phyloP scores from a whole-genome alignment of 345 rosid species.

The Populus tremula region DNA sequence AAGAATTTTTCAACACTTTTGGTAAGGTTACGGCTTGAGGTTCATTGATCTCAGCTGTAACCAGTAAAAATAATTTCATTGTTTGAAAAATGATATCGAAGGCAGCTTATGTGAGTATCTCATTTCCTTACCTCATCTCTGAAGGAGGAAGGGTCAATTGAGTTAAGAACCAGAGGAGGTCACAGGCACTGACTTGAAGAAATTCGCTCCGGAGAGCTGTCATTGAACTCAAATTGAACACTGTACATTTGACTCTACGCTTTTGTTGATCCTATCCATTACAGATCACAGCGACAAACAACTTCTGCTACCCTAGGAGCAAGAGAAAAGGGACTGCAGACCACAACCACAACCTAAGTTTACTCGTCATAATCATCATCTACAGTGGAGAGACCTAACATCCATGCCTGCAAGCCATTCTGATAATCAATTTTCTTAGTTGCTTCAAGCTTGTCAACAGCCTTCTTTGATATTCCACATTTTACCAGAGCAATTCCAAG shows the following conservation, averaged over 20 bases:
- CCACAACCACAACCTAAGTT: neutral
- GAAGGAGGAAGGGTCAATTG: neutral
- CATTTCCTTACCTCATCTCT: too few relatives aligned
- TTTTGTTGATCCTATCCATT: neutral
- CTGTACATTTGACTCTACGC: neutral
- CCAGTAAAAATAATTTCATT: too few relatives aligned
- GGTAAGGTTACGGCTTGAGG: neutral
- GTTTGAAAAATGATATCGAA: neutral
- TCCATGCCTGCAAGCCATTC: slow-evolving; percentile 55
- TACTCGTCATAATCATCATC: slow-evolving; percentile 23
- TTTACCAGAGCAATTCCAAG: slow-evolving; percentile 58
- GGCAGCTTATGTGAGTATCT: neutral
- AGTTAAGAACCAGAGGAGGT: neutral
- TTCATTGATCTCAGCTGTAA: neutral
- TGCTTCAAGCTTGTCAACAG: slow-evolving; percentile 50
- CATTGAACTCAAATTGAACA: neutral
- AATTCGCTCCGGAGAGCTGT: neutral
- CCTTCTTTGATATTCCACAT: slow-evolving; percentile 64
- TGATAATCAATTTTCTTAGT: slow-evolving; percentile 43
- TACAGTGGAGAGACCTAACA: slow-evolving; percentile 51
- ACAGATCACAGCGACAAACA: neutral
- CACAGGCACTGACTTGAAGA: neutral
- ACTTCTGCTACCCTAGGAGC: neutral
- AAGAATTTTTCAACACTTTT: neutral
- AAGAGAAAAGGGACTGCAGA: neutral